phyloP scores from a whole-genome alignment of 2,329 filamentous ascomycete species.

The Zalaria sp. region DNA sequence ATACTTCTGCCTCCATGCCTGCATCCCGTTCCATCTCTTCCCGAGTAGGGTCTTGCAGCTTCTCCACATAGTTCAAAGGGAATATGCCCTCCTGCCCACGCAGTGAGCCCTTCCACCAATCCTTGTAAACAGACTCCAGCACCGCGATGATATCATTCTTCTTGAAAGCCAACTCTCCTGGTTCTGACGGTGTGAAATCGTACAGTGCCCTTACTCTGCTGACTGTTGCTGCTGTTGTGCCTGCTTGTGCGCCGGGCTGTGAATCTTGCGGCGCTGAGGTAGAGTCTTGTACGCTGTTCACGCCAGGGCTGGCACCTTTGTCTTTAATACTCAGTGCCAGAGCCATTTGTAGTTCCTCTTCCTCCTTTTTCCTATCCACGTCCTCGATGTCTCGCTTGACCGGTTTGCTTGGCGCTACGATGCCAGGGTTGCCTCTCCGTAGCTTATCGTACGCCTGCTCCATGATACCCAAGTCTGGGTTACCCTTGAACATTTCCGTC shows the following conservation, averaged over 20 bases:
- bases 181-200: conserved; percentile 88
- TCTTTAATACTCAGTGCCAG: conserved; percentile 86
- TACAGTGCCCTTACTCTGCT: conserved; percentile 86
- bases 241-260: conserved; percentile 36
- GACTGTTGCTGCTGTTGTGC: conserved; percentile 90
- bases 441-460: conserved; percentile 82
- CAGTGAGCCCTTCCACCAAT: conserved; percentile 97
- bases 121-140: conserved; percentile 94
- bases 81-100: conserved; percentile 95
- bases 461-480: conserved; percentile 94
- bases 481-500: conserved; percentile 83
- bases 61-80: conserved; percentile 96
- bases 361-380: conserved; percentile 81
- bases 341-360: conserved; percentile 94
- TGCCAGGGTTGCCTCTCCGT: conserved; percentile 62
- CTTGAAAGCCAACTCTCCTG: conserved; percentile 87
- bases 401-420: conserved; percentile 84
- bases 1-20: conserved; percentile 79
- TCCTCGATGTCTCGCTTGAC: conserved; percentile 87
- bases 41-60: conserved; percentile 82
- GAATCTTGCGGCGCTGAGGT: conserved; percentile 22
- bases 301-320: conserved; percentile 33
- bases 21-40: conserved; percentile 92
- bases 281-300: conserved; percentile 11
- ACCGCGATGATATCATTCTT: conserved; percentile 97